phyloP scores from a whole-genome alignment of 2,329 filamentous ascomycete species.

The Cadophora malorum region DNA sequence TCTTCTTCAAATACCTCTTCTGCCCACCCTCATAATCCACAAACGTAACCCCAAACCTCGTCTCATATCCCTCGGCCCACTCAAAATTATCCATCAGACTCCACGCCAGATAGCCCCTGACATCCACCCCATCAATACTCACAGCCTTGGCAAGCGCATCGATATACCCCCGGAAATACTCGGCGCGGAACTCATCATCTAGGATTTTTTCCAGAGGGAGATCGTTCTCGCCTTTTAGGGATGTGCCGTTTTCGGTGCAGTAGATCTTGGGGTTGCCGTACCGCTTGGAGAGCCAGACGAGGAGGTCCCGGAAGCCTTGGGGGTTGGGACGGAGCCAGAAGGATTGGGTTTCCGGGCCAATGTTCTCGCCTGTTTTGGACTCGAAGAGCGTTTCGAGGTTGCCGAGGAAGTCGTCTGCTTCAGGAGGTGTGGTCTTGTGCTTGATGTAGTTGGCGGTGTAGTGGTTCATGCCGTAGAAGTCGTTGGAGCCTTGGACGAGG shows the following conservation, averaged over 20 bases:
- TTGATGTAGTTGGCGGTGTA: slow-evolving; percentile 90
- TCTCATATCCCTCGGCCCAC: slow-evolving; percentile 83
- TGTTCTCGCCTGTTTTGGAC: slow-evolving; percentile 74
- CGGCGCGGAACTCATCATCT: slow-evolving; percentile 79
- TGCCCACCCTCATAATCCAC: slow-evolving; percentile 84
- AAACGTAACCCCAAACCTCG: slow-evolving; percentile 82
- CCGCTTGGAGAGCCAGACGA: slow-evolving; percentile 78
- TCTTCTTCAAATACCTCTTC: slow-evolving; percentile 84
- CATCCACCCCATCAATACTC: slow-evolving; percentile 57
- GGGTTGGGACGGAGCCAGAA: slow-evolving; percentile 81
- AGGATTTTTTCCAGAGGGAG: slow-evolving; percentile 73
- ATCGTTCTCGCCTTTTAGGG: slow-evolving; percentile 82
- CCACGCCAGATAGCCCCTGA: slow-evolving; percentile 58
- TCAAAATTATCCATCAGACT: slow-evolving; percentile 73
- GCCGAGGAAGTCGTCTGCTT: slow-evolving; percentile 72
- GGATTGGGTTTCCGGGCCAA: slow-evolving; percentile 83
- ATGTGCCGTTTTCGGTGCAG: slow-evolving; percentile 89
- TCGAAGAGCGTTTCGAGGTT: slow-evolving; percentile 76
- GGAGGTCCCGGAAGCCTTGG: slow-evolving; percentile 76
- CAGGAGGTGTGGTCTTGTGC: slow-evolving; percentile 67
- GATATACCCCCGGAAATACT: slow-evolving; percentile 82
- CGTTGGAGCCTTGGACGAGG: slow-evolving; percentile 84
- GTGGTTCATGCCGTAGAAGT: slow-evolving; percentile 96
- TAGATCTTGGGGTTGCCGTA: slow-evolving; percentile 81
- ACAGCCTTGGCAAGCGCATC: slow-evolving; percentile 77